Evolutionary conservation across 257 asterid species (phyloP).

Genomic region (Solanum raphanifolium): DNA sequence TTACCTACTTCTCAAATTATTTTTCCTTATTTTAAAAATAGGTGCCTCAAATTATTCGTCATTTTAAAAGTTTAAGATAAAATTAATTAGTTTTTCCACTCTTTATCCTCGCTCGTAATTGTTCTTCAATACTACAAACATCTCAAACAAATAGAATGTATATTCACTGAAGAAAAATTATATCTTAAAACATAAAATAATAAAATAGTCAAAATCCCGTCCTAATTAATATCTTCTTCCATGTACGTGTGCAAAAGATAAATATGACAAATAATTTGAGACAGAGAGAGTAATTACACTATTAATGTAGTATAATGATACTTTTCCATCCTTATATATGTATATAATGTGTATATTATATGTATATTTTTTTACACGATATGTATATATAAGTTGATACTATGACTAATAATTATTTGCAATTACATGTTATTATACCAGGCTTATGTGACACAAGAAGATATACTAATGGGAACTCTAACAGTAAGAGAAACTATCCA

Average conservation of each 20-base stretch:
- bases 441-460: slow-evolving; percentile 95
- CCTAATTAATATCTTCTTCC: background rate
- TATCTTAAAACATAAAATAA: background rate
- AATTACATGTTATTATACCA: background rate
- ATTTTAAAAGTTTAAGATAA: background rate
- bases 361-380: background rate
- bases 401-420: background rate
- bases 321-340: background rate
- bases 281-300: background rate
- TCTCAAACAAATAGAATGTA: background rate
- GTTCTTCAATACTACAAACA: background rate
- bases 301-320: background rate
- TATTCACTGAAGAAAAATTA: background rate
- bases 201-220: background rate
- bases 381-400: background rate
- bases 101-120: background rate
- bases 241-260: background rate
- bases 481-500: slow-evolving; percentile 70
- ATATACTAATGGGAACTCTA: slow-evolving; percentile 64
- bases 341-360: background rate
- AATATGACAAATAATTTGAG: background rate
- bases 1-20: background rate
- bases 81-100: background rate
- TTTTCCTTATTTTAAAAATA: background rate
- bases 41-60: background rate